These are phyloP conservation scores for Boletus insuetus DNA, from an alignment of 768 basidiomycete species.

Conservation along the genomic window DNA sequence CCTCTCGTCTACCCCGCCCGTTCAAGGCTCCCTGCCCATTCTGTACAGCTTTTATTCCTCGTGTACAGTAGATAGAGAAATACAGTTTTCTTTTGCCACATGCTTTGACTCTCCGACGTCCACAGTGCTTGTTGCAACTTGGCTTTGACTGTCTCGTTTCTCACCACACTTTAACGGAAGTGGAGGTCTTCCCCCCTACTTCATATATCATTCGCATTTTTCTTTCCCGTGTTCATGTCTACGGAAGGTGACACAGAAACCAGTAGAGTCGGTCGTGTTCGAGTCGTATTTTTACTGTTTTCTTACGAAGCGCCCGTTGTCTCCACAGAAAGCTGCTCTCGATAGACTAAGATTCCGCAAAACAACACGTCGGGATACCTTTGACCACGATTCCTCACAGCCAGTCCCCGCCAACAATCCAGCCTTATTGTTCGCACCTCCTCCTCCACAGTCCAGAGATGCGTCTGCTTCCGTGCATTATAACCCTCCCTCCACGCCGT, in stretches of 20 bases:
- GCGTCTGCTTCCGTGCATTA: conserved; percentile 64
- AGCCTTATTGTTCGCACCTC: conserved; percentile 33
- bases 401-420: conserved; percentile 65
- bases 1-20: background rate
- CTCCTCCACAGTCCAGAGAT: conserved; percentile 72
- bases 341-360: conserved; percentile 50
- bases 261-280: conserved; percentile 47
- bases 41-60: conserved; percentile 24
- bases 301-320: conserved; percentile 34
- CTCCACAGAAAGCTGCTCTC: conserved; percentile 40
- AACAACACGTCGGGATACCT: conserved; percentile 32
- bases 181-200: conserved; percentile 8
- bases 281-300: conserved; percentile 28
- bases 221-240: conserved; percentile 42
- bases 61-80: conserved; percentile 35
- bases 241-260: conserved; percentile 43
- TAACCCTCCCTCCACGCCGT: conserved; percentile 48
- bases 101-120: conserved; percentile 57
- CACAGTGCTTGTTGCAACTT: conserved; percentile 34
- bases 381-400: conserved; percentile 37
- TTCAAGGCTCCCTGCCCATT: conserved; percentile 2
- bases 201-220: conserved; percentile 14
- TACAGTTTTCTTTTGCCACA: conserved; percentile 41
- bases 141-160: conserved; percentile 20
- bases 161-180: conserved; percentile 22